Evolutionary conservation across 345 rosid genomes (phyloP).

Genomic region (Excoecaria cochinchinensis): DNA sequence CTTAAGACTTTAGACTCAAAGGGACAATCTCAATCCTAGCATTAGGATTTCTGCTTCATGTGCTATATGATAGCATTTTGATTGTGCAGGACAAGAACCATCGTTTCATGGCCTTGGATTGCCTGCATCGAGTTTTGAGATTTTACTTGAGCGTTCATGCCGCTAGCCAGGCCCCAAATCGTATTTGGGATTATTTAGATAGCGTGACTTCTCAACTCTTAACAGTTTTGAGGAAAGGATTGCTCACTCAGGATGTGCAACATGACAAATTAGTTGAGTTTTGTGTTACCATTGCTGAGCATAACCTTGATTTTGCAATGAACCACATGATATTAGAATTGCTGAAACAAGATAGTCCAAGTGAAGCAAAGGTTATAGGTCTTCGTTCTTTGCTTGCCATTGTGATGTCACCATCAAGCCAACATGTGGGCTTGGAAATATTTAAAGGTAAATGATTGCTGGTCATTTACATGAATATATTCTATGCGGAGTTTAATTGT

Average conservation of each 20-base stretch:
- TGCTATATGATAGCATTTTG: slow-evolving; percentile 10
- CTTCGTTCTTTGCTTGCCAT: slow-evolving; percentile 95
- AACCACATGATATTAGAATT: slow-evolving; percentile 96
- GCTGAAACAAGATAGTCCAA: slow-evolving; percentile 89
- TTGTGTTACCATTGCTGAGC: slow-evolving; percentile 94
- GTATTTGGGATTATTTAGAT: slow-evolving; percentile 95
- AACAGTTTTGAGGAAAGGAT: slow-evolving; percentile 80
- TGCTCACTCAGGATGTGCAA: slow-evolving; percentile 95
- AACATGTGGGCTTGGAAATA: slow-evolving; percentile 82
- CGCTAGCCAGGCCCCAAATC: slow-evolving; percentile 87
- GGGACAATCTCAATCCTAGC: not conserved
- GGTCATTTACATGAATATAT: slow-evolving; percentile 18
- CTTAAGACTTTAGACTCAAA: not conserved
- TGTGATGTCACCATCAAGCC: slow-evolving; percentile 87
- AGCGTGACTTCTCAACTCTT: slow-evolving; percentile 97
- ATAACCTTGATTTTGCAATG: slow-evolving; percentile 99
- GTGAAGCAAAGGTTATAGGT: slow-evolving; percentile 97
- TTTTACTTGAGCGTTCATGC: slow-evolving; percentile 96
- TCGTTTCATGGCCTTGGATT: slow-evolving; percentile 95
- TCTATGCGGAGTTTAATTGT: slow-evolving; percentile 9
- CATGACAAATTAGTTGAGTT: slow-evolving; percentile 98
- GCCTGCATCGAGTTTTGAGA: slow-evolving; percentile 95
- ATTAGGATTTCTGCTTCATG: not conserved
- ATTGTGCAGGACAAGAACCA: slow-evolving; percentile 89
- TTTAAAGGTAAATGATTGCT: slow-evolving; percentile 59